phyloP scores from a whole-genome alignment of 2,329 filamentous ascomycete species.

The Fusarium decemcellulare region DNA sequence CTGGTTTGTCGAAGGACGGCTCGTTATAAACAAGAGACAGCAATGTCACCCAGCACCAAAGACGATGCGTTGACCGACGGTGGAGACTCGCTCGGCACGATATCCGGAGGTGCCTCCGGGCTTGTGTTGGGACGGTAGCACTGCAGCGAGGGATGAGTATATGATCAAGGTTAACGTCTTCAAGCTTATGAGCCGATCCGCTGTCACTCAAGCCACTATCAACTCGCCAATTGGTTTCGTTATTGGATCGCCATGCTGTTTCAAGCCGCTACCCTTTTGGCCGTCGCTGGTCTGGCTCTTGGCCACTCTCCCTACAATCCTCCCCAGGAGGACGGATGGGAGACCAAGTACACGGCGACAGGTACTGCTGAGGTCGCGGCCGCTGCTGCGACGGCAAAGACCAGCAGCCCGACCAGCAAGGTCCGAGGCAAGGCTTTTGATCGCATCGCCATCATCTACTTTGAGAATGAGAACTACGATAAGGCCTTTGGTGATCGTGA shows the following conservation, averaged over 20 bases:
- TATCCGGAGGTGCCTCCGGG: slow-evolving; percentile 5
- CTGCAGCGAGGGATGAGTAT: neutral
- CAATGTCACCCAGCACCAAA: slow-evolving; percentile 1
- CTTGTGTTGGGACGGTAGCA: neutral
- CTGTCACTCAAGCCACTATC: neutral
- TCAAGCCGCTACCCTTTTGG: slow-evolving; percentile 40
- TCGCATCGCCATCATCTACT: slow-evolving; percentile 80
- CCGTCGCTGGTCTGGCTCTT: slow-evolving; percentile 45
- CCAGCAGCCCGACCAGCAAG: slow-evolving; percentile 71
- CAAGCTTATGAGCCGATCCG: neutral
- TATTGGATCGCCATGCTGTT: slow-evolving; percentile 32
- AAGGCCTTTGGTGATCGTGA: slow-evolving; percentile 74
- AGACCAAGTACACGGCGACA: slow-evolving; percentile 66
- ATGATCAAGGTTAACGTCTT: slow-evolving; percentile 11
- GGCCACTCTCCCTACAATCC: slow-evolving; percentile 33
- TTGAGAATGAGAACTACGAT: slow-evolving; percentile 82
- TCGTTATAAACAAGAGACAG: neutral
- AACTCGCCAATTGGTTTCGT: neutral
- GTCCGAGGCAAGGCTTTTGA: slow-evolving; percentile 81
- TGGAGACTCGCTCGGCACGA: slow-evolving; percentile 28
- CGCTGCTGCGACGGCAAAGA: slow-evolving; percentile 72
- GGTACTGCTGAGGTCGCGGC: slow-evolving; percentile 64
- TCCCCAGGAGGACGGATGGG: slow-evolving; percentile 46
- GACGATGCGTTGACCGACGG: slow-evolving; percentile 26
- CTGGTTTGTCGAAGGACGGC: neutral